Evolutionary conservation across 345 rosid genomes (phyloP).

Genomic region (Pistacia atlantica): DNA sequence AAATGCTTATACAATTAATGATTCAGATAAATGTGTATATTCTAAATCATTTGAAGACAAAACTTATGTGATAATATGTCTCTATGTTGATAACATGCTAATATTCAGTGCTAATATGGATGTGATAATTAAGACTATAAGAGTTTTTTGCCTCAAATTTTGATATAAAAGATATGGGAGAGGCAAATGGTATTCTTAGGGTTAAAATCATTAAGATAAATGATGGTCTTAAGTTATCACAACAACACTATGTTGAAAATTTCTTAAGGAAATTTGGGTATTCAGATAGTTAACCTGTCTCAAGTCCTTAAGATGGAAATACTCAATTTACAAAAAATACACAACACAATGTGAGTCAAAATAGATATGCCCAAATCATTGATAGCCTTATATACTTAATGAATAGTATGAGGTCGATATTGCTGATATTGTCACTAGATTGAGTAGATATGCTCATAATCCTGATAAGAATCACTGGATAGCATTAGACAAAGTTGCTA

Average conservation of each 20-base stretch:
- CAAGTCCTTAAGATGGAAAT: too few species aligned
- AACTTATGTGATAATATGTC: neutral
- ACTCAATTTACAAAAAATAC: too few species aligned
- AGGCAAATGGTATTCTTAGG: neutral
- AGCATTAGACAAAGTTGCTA: too few species aligned
- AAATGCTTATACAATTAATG: neutral
- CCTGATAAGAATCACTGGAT: too few species aligned
- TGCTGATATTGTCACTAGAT: too few species aligned
- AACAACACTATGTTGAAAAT: neutral
- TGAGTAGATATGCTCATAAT: too few species aligned
- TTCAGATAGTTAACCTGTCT: too few species aligned
- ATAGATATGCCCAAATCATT: too few species aligned
- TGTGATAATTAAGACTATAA: neutral
- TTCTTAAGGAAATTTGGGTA: neutral
- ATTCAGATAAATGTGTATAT: neutral
- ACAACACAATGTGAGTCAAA: too few species aligned
- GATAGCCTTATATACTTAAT: too few species aligned
- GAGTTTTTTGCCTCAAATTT: neutral
- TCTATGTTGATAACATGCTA: neutral
- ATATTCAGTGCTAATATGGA: too few species aligned
- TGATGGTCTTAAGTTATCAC: neutral
- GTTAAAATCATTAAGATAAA: neutral
- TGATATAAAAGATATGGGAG: neutral
- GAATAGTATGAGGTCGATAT: too few species aligned
- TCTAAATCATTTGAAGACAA: neutral